A percentile compares a stretch with the other conserved stretches of the same genome.
These are phyloP conservation scores for Aureobasidium leucospermi DNA, from an alignment of 2,329 filamentous ascomycete genomes.

Conservation along the genomic window DNA sequence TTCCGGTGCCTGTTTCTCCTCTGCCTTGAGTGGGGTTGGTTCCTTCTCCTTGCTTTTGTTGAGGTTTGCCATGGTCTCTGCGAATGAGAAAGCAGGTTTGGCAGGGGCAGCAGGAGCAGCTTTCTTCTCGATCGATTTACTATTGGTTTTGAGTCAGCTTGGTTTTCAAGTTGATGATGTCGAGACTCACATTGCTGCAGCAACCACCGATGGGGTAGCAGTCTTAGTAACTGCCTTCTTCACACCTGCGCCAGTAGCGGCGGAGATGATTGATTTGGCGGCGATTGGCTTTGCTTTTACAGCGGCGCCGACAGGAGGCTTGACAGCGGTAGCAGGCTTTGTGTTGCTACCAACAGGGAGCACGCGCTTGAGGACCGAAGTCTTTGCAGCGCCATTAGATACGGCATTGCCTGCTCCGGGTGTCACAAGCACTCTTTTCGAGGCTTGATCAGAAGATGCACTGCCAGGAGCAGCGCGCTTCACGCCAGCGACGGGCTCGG, in stretches of 20 bases:
- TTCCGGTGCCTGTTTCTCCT: slow-evolving; percentile 50
- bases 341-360: slow-evolving; percentile 35
- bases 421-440: slow-evolving; percentile 26
- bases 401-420: slow-evolving; percentile 4
- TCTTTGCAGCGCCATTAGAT: slow-evolving; percentile 28
- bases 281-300: slow-evolving; percentile 19
- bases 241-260: slow-evolving; percentile 16
- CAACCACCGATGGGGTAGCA: slow-evolving; percentile 16
- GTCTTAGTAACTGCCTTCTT: slow-evolving; percentile 23
- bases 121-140: slow-evolving; percentile 18
- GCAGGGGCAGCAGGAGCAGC: slow-evolving; percentile 15
- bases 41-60: slow-evolving; percentile 47
- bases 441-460: slow-evolving; percentile 16
- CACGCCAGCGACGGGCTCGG: slow-evolving; percentile 25
- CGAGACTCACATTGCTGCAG: slow-evolving; percentile 12
- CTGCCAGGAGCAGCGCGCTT: slow-evolving; percentile 24
- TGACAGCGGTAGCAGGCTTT: slow-evolving; percentile 31
- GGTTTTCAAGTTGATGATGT: neutral
- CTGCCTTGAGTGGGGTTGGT: slow-evolving; percentile 36
- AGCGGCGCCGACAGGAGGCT: slow-evolving; percentile 21
- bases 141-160: neutral
- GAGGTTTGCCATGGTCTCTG: slow-evolving; percentile 32
- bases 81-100: slow-evolving; percentile 32
- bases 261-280: slow-evolving; percentile 17
- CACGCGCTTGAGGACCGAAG: slow-evolving; percentile 39